phyloP scores from a whole-genome alignment of 495 filamentous ascomycete species.

The Aspergillus incahuasiensis region DNA sequence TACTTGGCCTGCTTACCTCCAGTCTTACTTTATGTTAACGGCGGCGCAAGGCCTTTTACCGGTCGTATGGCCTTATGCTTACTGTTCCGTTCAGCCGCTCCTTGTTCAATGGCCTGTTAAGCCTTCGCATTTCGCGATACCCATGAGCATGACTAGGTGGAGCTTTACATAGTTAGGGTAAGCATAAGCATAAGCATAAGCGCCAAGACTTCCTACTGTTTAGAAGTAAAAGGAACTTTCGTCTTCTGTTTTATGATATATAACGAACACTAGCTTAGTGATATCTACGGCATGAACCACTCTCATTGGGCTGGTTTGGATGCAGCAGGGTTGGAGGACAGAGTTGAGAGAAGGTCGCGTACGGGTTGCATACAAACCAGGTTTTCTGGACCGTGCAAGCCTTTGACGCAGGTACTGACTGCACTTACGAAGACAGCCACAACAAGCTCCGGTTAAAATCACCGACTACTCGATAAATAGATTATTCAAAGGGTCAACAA shows the following conservation, averaged over 20 bases:
- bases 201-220: background rate
- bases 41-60: background rate
- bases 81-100: background rate
- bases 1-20: background rate
- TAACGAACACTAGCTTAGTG: background rate
- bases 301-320: too few relatives aligned
- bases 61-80: background rate
- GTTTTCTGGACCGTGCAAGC: too few relatives aligned
- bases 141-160: background rate
- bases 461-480: too few relatives aligned
- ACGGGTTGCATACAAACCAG: too few relatives aligned
- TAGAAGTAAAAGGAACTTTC: background rate
- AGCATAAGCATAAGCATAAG: slow-evolving; percentile 5
- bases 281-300: too few relatives aligned
- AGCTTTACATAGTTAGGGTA: background rate
- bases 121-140: background rate
- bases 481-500: background rate
- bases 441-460: too few relatives aligned
- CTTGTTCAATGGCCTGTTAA: background rate
- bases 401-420: too few relatives aligned
- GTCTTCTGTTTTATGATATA: background rate
- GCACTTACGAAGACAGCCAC: too few relatives aligned
- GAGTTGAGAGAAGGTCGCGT: too few relatives aligned
- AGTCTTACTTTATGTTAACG: background rate
- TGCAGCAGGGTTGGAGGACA: too few relatives aligned